phyloP scores from a whole-genome alignment of 1,139 yeast species.

The Yamadazyma diospyri region DNA sequence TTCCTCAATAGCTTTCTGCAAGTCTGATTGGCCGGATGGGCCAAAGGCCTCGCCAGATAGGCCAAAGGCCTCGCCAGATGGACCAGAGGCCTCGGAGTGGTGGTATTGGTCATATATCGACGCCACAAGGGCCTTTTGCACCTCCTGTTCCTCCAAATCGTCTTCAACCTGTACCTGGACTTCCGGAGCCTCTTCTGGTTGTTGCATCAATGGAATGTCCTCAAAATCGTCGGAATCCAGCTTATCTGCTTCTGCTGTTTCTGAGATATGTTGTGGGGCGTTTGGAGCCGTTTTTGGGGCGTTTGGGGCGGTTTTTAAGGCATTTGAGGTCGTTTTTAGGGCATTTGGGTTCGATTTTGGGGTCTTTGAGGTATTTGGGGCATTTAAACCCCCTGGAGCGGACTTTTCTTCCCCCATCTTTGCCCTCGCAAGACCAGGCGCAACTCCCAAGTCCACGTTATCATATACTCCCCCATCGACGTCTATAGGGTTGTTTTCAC shows the following conservation, averaged over 20 bases:
- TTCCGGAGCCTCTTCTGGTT: slow-evolving; percentile 15
- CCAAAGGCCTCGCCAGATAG: no score
- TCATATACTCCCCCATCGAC: slow-evolving; percentile 20
- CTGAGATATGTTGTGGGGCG: slow-evolving; percentile 1
- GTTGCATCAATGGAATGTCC: slow-evolving; percentile 10
- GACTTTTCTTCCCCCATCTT: no score
- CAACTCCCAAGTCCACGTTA: slow-evolving; percentile 6
- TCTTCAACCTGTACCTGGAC: slow-evolving; percentile 18
- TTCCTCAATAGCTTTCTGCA: slow-evolving; percentile 43
- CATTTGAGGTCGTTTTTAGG: no score
- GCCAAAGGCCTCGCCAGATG: slow-evolving; percentile 1
- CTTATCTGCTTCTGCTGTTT: neutral
- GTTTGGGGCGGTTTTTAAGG: no score
- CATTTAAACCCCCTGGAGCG: no score
- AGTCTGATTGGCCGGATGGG: slow-evolving; percentile 37
- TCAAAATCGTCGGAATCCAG: slow-evolving; percentile 9
- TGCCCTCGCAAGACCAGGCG: no score
- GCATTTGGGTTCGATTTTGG: no score
- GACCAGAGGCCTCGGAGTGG: slow-evolving; percentile 7
- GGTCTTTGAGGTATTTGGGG: no score
- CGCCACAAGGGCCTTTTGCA: slow-evolving; percentile 32
- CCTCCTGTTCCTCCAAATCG: slow-evolving; percentile 27
- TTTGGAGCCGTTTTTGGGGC: no score
- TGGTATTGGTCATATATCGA: slow-evolving; percentile 34
- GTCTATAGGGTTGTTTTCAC: slow-evolving; percentile 38